Percentiles rank a stretch among this genome's conserved stretches.
Conservation (phyloP, 2,329 filamentous ascomycete species). For the Cladobotryum mycophilum region DNA sequence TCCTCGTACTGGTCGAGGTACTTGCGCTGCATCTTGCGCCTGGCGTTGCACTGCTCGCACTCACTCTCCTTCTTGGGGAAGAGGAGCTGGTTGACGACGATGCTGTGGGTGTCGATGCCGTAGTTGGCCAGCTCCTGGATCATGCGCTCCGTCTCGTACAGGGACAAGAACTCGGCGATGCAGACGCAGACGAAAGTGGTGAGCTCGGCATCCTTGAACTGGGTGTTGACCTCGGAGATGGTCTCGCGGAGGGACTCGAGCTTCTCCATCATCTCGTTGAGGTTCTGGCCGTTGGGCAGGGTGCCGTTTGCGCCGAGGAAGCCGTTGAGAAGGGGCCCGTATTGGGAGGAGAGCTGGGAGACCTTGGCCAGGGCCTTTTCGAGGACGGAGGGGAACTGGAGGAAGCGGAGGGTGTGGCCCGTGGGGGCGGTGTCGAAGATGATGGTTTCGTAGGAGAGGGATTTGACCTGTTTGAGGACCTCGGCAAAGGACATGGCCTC, state of each 20-base stretch:
- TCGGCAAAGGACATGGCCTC: slow-evolving; percentile 99
- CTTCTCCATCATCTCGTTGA: slow-evolving; percentile 89
- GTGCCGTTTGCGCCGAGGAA: slow-evolving; percentile 71
- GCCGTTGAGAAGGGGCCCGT: slow-evolving; percentile 91
- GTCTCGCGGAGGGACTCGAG: slow-evolving; percentile 90
- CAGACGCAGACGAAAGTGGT: slow-evolving; percentile 98
- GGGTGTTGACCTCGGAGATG: slow-evolving; percentile 90
- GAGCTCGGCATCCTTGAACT: slow-evolving; percentile 94
- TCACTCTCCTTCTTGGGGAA: slow-evolving; percentile 80
- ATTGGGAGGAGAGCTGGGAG: slow-evolving; percentile 87
- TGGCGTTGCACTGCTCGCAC: slow-evolving; percentile 92
- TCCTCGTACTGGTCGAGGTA: slow-evolving; percentile 98
- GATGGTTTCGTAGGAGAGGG: slow-evolving; percentile 96
- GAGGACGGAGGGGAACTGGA: slow-evolving; percentile 95
- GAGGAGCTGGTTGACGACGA: slow-evolving; percentile 95
- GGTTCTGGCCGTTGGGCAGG: slow-evolving; percentile 85
- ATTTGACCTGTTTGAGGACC: slow-evolving; percentile 98
- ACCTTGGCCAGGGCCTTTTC: slow-evolving; percentile 98
- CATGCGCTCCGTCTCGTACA: slow-evolving; percentile 99
- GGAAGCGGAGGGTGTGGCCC: slow-evolving; percentile 94
- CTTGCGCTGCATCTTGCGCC: slow-evolving; percentile 98
- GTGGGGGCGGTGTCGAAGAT: slow-evolving; percentile 98
- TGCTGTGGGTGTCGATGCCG: slow-evolving; percentile 91
- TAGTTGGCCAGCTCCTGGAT: slow-evolving; percentile 95
- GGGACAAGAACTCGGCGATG: slow-evolving; percentile 91